Evolutionary conservation across 352 stramenopile genomes (phyloP), one percentile per base, ranked within the genome.

Genomic region (Plasmopara halstedii): DNA sequence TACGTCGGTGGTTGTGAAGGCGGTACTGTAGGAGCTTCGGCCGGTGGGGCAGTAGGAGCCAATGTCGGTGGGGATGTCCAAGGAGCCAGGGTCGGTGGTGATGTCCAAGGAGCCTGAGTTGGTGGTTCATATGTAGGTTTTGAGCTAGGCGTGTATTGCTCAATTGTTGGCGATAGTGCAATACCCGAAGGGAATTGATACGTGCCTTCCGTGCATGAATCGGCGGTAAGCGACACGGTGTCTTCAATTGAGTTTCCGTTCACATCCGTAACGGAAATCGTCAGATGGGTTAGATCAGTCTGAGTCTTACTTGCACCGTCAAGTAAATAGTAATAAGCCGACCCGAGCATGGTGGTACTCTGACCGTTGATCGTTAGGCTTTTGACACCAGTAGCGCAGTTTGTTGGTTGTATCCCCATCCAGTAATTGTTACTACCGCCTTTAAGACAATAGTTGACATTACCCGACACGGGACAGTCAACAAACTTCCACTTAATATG

Each of bases 251-350:
- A 61, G 42, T 88, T 66, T 20, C 70, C 76, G 36, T 62, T 70
- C 11, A 75, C 50, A 44, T 76, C 80, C 33, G 72, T 88, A 36
- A 82, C 54, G 4, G 66, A 50, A 22, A 88, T 64, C 8, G 53
- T 59, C 0, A 82, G 34, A 17, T 44, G 53, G 3, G 35, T 50
- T 2, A 82, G 41, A 27, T 78, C 57, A 22, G 62, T 59, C 18
- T 68, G 59, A 18, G 46, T 50, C 37, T 64, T 21, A 46, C 59
- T 58, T 4, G 48, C 48, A n/a, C 64, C 62, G 21, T 80, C 63
- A 2, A 79, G 40, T 19, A 84, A 20, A 46, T 62, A 87, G 58
- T 85, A 87, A 53, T 80, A 87, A 15, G 76, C 77, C 20, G 73
- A 83, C 26, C 49, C 62, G 5, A 86, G 50, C 72, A 86, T 82